Base-by-base conservation (phyloP, 768 basidiomycete genomes). In the Mycena capillaripes region DNA sequence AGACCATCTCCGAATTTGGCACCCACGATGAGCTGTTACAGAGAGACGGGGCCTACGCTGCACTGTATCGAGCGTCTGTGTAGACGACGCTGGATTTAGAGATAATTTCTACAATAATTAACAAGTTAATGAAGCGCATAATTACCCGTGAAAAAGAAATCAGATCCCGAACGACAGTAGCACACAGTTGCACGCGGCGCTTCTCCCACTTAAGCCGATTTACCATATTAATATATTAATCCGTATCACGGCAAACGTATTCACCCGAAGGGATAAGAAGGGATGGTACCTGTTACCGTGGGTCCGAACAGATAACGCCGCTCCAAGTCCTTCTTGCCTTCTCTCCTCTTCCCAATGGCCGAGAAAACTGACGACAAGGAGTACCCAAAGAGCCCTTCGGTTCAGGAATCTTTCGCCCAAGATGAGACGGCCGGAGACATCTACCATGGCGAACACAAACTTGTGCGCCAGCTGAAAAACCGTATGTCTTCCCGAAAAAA, bases 1-100 rank as follows among this genome's bases (percentile, higher is more conserved):
- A 94, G 93, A 91, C 88, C 4, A 91, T 95, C 76, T 87, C 89
- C 32, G 93, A 95, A 81, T 94, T 93, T 79, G 93, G 93, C 57
- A 90, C 89, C 25, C 93, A 93, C 77, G 88, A 91, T 74, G 89
- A 93, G 73, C 83, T 95, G 40, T 84, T 95, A 64, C 75, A 80
- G 67, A 86, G 81, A 75, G 85, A 89, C 75, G 91, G 91, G 66
- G 81, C 90, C 44, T 94, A 94, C 75, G 92, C 93, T 48, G 86
- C 90, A 4, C 82, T 94, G 72, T 94, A 93, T 81, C 85, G 85
- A 64, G 92, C 92, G 67, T 92, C 92, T 72, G 85, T 93, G 74
- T 93, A 82, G 78, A 77, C 2, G 23, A 19, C 2, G 2, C n/a
- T 25, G 21, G 27, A 21, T 23, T 44, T 48, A 64, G 61, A 56